phyloP scores from a whole-genome alignment of 2,329 filamentous ascomycete species.

The Dactylellina drechsleri region DNA sequence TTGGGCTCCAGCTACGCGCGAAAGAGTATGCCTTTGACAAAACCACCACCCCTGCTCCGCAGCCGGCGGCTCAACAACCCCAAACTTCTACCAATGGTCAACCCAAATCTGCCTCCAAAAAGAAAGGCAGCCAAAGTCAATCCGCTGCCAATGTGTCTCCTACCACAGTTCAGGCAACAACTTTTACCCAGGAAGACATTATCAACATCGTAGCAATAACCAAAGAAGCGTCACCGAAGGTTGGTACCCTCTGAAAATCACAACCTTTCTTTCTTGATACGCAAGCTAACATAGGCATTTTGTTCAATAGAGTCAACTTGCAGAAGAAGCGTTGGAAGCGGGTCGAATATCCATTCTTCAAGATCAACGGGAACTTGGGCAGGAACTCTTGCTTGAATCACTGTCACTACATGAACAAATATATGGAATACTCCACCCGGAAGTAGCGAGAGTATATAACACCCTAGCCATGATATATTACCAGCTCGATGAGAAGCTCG shows the following conservation, averaged over 20 bases:
- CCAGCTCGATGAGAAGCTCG: slow-evolving; percentile 96
- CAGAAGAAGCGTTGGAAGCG: slow-evolving; percentile 94
- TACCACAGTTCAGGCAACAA: slow-evolving; percentile 61
- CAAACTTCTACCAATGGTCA: slow-evolving; percentile 60
- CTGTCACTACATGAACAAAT: slow-evolving; percentile 97
- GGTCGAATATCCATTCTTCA: slow-evolving; percentile 96
- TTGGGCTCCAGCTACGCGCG: slow-evolving; percentile 86
- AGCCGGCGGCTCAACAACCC: slow-evolving; percentile 61
- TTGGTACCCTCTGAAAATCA: neutral
- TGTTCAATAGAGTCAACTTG: slow-evolving; percentile 73
- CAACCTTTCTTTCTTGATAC: too few relatives aligned
- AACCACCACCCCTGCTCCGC: slow-evolving; percentile 6
- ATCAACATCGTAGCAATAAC: slow-evolving; percentile 92
- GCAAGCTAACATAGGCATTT: too few relatives aligned
- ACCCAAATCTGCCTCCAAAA: slow-evolving; percentile 37
- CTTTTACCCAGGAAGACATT: slow-evolving; percentile 85
- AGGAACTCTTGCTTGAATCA: slow-evolving; percentile 94
- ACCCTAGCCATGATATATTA: slow-evolving; percentile 95
- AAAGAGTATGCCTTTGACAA: slow-evolving; percentile 77
- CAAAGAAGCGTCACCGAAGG: slow-evolving; percentile 88
- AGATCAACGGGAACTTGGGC: slow-evolving; percentile 92
- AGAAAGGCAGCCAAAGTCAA: slow-evolving; percentile 65
- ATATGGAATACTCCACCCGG: slow-evolving; percentile 94
- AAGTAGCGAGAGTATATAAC: slow-evolving; percentile 95
- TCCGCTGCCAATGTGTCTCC: slow-evolving; percentile 58